These are phyloP conservation scores for Aleurites moluccanus DNA, from an alignment of 441 rosid genomes.

Conservation along the genomic window DNA sequence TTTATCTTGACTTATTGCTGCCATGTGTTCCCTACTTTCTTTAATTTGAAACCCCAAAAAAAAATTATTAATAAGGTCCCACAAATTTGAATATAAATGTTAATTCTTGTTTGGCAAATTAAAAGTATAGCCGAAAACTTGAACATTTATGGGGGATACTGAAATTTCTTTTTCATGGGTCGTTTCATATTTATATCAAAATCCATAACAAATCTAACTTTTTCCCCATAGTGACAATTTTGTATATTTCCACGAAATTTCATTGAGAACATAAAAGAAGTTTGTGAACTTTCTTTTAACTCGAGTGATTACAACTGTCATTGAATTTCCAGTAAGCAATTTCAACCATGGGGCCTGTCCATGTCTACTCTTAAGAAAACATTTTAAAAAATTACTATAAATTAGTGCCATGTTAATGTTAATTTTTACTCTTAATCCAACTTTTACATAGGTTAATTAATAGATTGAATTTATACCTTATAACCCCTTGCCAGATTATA, in stretches of 20 bases:
- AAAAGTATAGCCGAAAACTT: neutral
- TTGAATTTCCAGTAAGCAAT: neutral
- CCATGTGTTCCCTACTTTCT: slow-evolving; percentile 10
- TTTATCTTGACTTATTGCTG: slow-evolving; percentile 2
- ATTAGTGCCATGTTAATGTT: too few relatives aligned
- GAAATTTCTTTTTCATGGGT: slow-evolving; percentile 9
- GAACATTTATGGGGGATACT: neutral
- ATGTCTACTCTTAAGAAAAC: too few relatives aligned
- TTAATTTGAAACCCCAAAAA: neutral
- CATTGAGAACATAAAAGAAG: neutral
- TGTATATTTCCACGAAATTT: slow-evolving; percentile 25
- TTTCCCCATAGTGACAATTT: neutral
- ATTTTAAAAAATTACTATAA: too few relatives aligned
- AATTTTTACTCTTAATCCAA: too few relatives aligned
- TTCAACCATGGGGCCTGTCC: neutral
- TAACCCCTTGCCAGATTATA: too few relatives aligned
- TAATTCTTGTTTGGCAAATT: neutral
- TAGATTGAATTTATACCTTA: too few relatives aligned
- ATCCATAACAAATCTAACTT: neutral
- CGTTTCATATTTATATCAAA: slow-evolving; percentile 12
- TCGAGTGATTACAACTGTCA: neutral
- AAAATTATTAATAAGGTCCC: neutral
- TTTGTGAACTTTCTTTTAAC: slow-evolving; percentile 8
- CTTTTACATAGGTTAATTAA: too few relatives aligned
- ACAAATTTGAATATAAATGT: neutral